Percentiles rank a stretch among this genome's conserved stretches.
These are phyloP conservation scores for Tolypocladium sp. DNA, from an alignment of 2,329 filamentous ascomycete genomes.

Conservation along the genomic window DNA sequence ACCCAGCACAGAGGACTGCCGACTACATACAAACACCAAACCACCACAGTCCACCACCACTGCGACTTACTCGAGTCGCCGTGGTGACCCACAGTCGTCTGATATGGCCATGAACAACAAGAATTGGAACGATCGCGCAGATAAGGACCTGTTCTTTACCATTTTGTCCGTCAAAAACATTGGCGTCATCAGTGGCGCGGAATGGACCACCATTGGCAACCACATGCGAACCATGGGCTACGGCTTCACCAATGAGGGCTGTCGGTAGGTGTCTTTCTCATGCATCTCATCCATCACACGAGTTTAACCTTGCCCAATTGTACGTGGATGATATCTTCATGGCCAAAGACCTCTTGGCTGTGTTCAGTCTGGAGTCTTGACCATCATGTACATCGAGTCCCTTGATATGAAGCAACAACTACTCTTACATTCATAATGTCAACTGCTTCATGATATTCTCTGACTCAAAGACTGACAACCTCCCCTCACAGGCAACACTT, in stretches of 20 bases:
- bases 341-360: not conserved
- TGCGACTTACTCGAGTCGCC: not conserved
- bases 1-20: not conserved
- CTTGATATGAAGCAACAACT: not conserved
- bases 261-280: constrained; percentile 39
- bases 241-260: constrained; percentile 56
- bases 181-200: constrained; percentile 50
- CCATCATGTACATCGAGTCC: not conserved
- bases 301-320: not conserved
- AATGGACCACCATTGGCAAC: constrained; percentile 55
- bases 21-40: not conserved
- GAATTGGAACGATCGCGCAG: constrained; percentile 52
- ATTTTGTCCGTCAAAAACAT: constrained; percentile 55
- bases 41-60: constrained; percentile 1
- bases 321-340: not conserved
- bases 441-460: not conserved
- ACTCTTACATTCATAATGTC: too few species aligned
- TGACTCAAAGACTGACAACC: not conserved
- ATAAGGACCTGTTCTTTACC: constrained; percentile 55
- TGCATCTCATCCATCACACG: not conserved
- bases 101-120: constrained; percentile 38
- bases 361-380: not conserved
- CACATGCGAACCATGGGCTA: constrained; percentile 51
- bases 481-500: constrained; percentile 45
- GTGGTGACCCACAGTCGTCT: constrained; percentile 4